phyloP scores from a whole-genome alignment of 257 asterid species.

The Lycium barbarum region DNA sequence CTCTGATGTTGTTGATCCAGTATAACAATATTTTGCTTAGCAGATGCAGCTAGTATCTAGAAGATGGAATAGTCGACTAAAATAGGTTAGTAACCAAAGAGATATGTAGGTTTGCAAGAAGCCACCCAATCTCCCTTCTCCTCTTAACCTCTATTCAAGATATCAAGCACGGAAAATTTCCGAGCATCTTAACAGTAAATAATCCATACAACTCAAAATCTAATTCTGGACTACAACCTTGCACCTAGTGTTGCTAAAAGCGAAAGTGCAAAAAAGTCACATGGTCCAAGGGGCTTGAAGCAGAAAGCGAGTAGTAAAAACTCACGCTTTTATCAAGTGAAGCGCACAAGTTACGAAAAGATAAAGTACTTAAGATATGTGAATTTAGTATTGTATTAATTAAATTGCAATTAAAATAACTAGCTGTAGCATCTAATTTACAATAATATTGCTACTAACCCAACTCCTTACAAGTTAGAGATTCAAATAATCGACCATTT shows the following conservation, averaged over 20 bases:
- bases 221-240: background rate
- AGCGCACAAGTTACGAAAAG: background rate
- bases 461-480: background rate
- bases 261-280: background rate
- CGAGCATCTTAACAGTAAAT: too few species aligned
- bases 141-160: background rate
- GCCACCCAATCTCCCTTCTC: background rate
- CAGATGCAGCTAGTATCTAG: background rate
- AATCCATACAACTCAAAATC: too few species aligned
- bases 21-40: background rate
- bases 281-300: conserved; percentile 10
- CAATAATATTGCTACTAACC: background rate
- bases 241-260: background rate
- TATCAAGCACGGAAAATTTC: background rate
- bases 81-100: background rate
- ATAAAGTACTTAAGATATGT: background rate
- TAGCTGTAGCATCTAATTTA: too few species aligned
- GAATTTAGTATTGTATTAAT: background rate
- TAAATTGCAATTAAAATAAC: background rate
- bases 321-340: background rate
- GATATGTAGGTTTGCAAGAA: background rate
- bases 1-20: background rate
- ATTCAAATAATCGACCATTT: background rate
- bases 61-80: conserved; percentile 3
- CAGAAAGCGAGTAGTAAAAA: background rate